Conservation (phyloP, 2,329 filamentous ascomycete species). For the Aspergillus sp. region DNA sequence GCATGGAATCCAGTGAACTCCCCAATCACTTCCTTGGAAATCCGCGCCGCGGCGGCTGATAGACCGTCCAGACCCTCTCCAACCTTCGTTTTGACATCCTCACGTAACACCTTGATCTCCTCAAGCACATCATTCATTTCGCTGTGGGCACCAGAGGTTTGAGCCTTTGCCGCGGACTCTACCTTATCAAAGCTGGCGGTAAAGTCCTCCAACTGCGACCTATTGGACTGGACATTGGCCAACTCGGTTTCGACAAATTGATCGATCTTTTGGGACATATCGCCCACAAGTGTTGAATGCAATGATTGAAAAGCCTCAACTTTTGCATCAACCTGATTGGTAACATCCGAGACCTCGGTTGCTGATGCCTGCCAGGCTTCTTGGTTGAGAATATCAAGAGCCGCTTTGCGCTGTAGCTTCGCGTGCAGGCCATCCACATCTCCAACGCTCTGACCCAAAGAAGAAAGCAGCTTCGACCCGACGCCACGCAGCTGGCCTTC, state of each 20-base stretch:
- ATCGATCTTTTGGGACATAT: constrained; percentile 63
- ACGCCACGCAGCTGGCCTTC: constrained; percentile 67
- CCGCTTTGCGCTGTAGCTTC: constrained; percentile 77
- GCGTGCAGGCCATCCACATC: constrained; percentile 76
- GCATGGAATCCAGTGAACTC: constrained; percentile 79
- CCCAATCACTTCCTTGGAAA: constrained; percentile 77
- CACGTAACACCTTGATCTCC: constrained; percentile 81
- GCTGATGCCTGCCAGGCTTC: constrained; percentile 70
- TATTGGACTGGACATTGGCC: constrained; percentile 59
- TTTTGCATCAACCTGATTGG: constrained; percentile 63
- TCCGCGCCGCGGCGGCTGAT: constrained; percentile 73
- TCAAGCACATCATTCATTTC: constrained; percentile 87
- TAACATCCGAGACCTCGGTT: constrained; percentile 65
- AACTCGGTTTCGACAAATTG: constrained; percentile 68
- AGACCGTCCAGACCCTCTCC: constrained; percentile 76
- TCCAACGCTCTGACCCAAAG: constrained; percentile 64
- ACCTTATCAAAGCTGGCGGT: constrained; percentile 58
- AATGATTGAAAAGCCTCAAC: constrained; percentile 62
- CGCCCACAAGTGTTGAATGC: constrained; percentile 61
- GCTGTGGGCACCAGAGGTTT: constrained; percentile 51
- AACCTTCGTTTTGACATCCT: constrained; percentile 78
- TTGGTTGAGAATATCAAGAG: constrained; percentile 71
- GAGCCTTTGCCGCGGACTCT: constrained; percentile 53
- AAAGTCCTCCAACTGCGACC: constrained; percentile 61
- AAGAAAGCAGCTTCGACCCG: constrained; percentile 66